These are phyloP conservation scores for Senna tora DNA, from an alignment of 306 rosid species.

Conservation along the genomic window DNA sequence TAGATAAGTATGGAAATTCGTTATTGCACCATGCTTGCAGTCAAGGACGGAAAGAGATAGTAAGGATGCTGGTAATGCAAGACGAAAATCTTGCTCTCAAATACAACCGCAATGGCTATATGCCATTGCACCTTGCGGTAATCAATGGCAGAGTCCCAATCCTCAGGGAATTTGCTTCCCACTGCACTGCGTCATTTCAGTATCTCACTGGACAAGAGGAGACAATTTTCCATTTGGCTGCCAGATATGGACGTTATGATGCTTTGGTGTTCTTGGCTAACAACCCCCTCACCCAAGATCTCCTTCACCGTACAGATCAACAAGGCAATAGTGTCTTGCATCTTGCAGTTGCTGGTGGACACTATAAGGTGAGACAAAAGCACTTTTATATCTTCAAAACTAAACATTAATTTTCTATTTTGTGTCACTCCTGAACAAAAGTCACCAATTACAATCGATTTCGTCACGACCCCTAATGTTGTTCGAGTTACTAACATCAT, in stretches of 20 bases:
- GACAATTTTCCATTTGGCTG: conserved; percentile 72
- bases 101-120: conserved; percentile 62
- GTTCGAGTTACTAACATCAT: too few relatives aligned
- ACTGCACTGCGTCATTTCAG: conserved; percentile 51
- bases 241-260: conserved; percentile 56
- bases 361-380: conserved; percentile 60
- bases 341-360: conserved; percentile 61
- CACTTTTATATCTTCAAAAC: too few relatives aligned
- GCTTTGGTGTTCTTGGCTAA: conserved; percentile 55
- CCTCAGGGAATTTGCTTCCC: conserved; percentile 50
- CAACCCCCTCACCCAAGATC: conserved; percentile 45
- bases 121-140: conserved; percentile 72
- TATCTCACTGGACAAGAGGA: conserved; percentile 61
- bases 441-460: too few relatives aligned
- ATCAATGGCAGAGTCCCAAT: conserved; percentile 59
- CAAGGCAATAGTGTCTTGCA: conserved; percentile 65
- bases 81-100: conserved; percentile 49
- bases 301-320: conserved; percentile 55
- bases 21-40: conserved; percentile 58
- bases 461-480: too few relatives aligned
- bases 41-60: conserved; percentile 56
- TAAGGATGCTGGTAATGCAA: conserved; percentile 50
- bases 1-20: conserved; percentile 60
- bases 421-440: too few relatives aligned
- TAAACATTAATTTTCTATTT: too few relatives aligned